Percentiles rank a stretch among this genome's conserved stretches.
Evolutionary conservation across 169 alveolate genomes (phyloP).

Genomic region (Plasmodium coatneyi): DNA sequence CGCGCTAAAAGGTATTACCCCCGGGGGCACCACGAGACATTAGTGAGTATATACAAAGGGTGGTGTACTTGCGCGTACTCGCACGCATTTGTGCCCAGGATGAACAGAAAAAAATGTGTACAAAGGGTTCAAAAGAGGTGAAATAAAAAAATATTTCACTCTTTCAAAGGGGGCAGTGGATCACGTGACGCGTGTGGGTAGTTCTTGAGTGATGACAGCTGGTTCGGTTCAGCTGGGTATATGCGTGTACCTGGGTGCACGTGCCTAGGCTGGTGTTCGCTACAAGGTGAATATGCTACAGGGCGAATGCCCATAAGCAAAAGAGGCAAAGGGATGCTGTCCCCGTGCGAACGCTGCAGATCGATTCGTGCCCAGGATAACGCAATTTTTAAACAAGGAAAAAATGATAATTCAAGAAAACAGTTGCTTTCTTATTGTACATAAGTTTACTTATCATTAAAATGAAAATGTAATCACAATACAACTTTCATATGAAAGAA

Average conservation of each 20-base stretch:
- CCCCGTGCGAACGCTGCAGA: background rate
- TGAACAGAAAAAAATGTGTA: background rate
- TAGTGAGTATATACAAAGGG: background rate
- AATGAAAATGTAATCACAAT: background rate
- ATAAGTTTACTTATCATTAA: background rate
- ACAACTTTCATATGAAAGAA: background rate
- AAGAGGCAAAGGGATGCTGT: background rate
- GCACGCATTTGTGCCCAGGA: background rate
- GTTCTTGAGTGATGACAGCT: background rate
- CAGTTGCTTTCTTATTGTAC: background rate
- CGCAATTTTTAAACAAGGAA: background rate
- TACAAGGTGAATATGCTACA: background rate
- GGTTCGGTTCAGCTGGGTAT: background rate
- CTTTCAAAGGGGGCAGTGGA: background rate
- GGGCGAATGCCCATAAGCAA: background rate
- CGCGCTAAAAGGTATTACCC: background rate
- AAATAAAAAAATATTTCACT: constrained; percentile 13
- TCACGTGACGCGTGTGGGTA: background rate
- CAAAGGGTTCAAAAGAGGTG: background rate
- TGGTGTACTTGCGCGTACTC: background rate
- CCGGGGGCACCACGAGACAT: background rate
- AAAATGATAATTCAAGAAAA: background rate
- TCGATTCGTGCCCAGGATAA: background rate
- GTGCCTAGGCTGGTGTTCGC: background rate
- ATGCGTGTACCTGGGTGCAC: background rate